These are phyloP conservation scores for Globisporangium paroecandrum DNA, from an alignment of 352 stramenopile species.

Conservation along the genomic window DNA sequence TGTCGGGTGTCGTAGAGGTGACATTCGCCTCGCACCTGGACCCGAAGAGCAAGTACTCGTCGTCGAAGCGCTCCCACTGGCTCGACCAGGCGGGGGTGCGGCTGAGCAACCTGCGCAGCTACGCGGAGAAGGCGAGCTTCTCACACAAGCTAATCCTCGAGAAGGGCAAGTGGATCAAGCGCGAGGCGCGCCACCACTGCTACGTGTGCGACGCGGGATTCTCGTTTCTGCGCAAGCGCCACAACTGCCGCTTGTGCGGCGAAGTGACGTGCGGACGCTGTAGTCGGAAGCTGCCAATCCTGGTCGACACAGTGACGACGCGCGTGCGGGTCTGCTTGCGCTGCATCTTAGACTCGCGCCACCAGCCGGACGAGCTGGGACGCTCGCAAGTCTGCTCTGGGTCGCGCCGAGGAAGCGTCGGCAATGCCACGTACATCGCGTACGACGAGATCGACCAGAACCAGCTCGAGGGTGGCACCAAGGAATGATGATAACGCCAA, in stretches of 20 bases:
- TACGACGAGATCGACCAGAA: constrained; percentile 46
- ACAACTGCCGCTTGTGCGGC: constrained; percentile 73
- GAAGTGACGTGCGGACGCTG: constrained; percentile 68
- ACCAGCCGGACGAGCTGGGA: constrained; percentile 50
- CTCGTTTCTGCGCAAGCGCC: constrained; percentile 72
- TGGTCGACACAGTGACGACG: constrained; percentile 53
- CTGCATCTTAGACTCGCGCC: constrained; percentile 70
- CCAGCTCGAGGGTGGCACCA: neutral
- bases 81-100: constrained; percentile 53
- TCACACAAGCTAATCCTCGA: constrained; percentile 50
- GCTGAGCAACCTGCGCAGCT: constrained; percentile 53
- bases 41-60: constrained; percentile 73
- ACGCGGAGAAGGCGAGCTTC: constrained; percentile 70
- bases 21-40: constrained; percentile 81
- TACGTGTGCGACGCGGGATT: constrained; percentile 65
- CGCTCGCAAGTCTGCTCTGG: constrained; percentile 24
- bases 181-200: constrained; percentile 50
- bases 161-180: constrained; percentile 35
- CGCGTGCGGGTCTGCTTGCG: constrained; percentile 74
- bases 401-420: constrained; percentile 35
- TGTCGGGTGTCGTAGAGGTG: constrained; percentile 72
- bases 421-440: constrained; percentile 62
- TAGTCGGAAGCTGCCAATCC: constrained; percentile 66
- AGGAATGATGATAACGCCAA: neutral
- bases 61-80: constrained; percentile 53